A percentile compares a stretch with the other conserved stretches of the same genome.
Evolutionary conservation across 208 protist genomes (phyloP).

Genomic region (Leishmania tropica): DNA sequence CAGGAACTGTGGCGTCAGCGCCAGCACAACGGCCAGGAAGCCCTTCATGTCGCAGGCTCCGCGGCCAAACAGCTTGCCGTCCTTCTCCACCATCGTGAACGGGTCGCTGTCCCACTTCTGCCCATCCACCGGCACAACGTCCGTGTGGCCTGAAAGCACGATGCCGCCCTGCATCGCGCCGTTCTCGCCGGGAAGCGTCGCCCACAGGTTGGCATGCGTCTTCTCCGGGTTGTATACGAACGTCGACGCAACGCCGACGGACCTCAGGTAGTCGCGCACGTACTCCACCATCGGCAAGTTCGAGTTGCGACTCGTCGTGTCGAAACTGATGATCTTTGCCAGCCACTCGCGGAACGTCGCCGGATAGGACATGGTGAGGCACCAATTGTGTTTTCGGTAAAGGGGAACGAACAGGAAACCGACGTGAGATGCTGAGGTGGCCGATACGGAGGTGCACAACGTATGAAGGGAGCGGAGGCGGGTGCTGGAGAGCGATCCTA

Average conservation of each 20-base stretch:
- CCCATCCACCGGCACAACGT: constrained; percentile 67
- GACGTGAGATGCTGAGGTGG: not conserved
- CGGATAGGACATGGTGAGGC: constrained; percentile 16
- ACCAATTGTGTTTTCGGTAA: not conserved
- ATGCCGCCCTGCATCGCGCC: constrained; percentile 59
- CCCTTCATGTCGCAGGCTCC: constrained; percentile 73
- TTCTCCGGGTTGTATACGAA: constrained; percentile 41
- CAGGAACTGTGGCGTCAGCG: constrained; percentile 45
- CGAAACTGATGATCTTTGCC: constrained; percentile 58
- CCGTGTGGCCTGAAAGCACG: constrained; percentile 62
- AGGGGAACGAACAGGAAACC: not conserved
- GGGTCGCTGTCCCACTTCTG: constrained; percentile 68
- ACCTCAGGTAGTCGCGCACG: constrained; percentile 38
- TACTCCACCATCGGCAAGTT: constrained; percentile 59
- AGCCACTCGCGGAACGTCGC: constrained; percentile 30
- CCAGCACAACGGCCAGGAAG: constrained; percentile 57
- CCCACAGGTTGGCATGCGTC: constrained; percentile 62
- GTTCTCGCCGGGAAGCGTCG: constrained; percentile 51
- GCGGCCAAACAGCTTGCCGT: constrained; percentile 63
- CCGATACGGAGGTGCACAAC: not conserved
- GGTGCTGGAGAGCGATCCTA: not conserved
- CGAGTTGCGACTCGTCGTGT: constrained; percentile 64
- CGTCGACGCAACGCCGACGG: constrained; percentile 31
- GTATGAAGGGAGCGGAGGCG: not conserved
- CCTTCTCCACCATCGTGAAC: constrained; percentile 55